Base-by-base conservation (phyloP, 2,329 filamentous ascomycete genomes). In the Aspergillus spinulosporus region DNA sequence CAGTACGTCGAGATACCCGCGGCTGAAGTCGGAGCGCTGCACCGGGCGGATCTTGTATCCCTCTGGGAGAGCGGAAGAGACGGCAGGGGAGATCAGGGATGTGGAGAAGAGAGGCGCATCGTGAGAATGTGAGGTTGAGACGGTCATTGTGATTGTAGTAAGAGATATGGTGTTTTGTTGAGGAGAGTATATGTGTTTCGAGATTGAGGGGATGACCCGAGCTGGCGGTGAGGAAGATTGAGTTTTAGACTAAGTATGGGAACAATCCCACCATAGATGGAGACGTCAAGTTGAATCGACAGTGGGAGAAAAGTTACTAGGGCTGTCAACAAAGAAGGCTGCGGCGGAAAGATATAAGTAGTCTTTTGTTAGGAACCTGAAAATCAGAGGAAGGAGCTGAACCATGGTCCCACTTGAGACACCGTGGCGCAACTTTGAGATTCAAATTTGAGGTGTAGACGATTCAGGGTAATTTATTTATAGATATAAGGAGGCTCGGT, bases 1-100 rank as follows among this genome's bases (percentile, higher is more conserved):
- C 62, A 99, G 80, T 59, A 94, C 93, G 70, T 96, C 91, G 65
- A 99, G 86, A 74, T 96, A 97, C 61, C 92, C 92, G 34, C 82
- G 82, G 55, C 83, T 78, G 76, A 88, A 96, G 77, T 99, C 94
- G 66, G 82, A 82, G 64, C 84, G 84, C 66, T 88, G 85, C 49
- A 97, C 82, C 0, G 93, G 86, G 28, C 94, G 91, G 69, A 96
- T 84, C 29, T 81, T 84, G 80, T 97, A 97, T 67, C 88, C 88
- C 65, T 87, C 79, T 43, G 94, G 93, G 0, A 97, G 86, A 14
- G 80, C 82, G 40, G 86, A 79, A 58, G 85, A 77, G 64, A 97
- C 89, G 52, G 84, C 79, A 15, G 89, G 84, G 26, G 90, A 91
- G 74, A 97, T 87, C 68, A 97, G 87, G 59, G 85, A 77, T 61